A percentile compares a stretch with the other conserved stretches of the same genome.
phyloP scores from a whole-genome alignment of 2,329 filamentous ascomycete species.

The Fusarium nurragi region DNA sequence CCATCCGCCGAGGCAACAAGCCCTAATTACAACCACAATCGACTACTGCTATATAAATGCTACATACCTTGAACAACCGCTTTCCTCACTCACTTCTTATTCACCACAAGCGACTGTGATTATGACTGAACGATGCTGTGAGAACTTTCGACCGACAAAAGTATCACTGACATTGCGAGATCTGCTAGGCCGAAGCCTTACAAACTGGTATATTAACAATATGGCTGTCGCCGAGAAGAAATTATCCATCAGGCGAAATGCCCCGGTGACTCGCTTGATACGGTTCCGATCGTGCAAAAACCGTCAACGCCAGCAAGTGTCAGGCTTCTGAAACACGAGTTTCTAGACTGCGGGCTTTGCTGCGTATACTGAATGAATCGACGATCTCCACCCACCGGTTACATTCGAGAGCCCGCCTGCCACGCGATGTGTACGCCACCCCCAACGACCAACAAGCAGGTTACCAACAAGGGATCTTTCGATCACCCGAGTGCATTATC shows the following conservation, averaged over 20 bases:
- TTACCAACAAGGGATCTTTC: neutral
- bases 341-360: constrained; percentile 4
- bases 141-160: too few species aligned
- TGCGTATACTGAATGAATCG: constrained; percentile 4
- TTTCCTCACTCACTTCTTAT: neutral
- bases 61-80: constrained; percentile 5
- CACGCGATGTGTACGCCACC: constrained; percentile 9
- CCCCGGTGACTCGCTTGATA: neutral
- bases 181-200: neutral
- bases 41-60: constrained; percentile 27
- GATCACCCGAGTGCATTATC: neutral
- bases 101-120: neutral
- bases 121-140: neutral
- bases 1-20: constrained; percentile 30
- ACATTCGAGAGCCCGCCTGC: constrained; percentile 12
- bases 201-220: neutral
- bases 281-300: neutral
- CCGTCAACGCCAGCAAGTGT: neutral
- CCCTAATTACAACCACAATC: constrained; percentile 25
- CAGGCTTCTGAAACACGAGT: neutral
- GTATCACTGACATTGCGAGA: neutral
- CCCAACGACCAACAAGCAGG: constrained; percentile 3
- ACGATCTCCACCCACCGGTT: constrained; percentile 16
- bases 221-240: neutral
- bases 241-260: neutral